These are phyloP conservation scores for Telopea speciosissima DNA, from an alignment of 177 flowering plant species.

Conservation along the genomic window DNA sequence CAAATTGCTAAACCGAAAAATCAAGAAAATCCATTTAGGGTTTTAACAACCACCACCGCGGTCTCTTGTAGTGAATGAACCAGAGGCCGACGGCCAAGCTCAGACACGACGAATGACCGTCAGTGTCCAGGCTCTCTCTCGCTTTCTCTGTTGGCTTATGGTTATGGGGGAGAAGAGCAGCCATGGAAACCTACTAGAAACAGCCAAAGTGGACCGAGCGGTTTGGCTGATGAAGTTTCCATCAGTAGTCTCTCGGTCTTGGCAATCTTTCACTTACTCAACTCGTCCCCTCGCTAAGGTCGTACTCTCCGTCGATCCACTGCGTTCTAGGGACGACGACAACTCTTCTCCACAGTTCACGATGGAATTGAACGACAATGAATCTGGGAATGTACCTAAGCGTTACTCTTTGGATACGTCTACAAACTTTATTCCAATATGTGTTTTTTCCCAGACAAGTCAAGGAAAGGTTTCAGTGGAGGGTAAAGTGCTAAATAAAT, in stretches of 20 bases:
- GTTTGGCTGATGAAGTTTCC: conserved; percentile 57
- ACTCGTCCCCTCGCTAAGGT: conserved; percentile 43
- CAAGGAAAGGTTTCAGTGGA: conserved; percentile 56
- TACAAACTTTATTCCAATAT: conserved; percentile 49
- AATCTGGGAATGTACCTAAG: conserved; percentile 37
- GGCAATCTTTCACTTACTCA: conserved; percentile 13
- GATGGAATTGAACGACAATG: conserved; percentile 47
- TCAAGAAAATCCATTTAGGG: no score
- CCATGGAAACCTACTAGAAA: conserved; percentile 22
- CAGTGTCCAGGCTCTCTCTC: not conserved
- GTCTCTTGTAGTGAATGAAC: no score
- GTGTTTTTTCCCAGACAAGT: conserved; percentile 47
- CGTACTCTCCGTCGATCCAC: conserved; percentile 52
- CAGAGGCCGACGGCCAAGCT: no score
- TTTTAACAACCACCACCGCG: no score
- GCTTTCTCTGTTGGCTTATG: not conserved
- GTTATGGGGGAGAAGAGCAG: not conserved
- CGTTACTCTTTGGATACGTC: conserved; percentile 49
- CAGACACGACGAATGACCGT: no score
- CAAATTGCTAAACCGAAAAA: no score
- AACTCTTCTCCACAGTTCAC: conserved; percentile 34
- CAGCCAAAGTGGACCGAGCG: conserved; percentile 31
- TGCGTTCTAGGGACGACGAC: conserved; percentile 32
- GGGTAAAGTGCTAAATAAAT: conserved; percentile 60
- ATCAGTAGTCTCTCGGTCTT: conserved; percentile 23